Evolutionary conservation across 2,329 filamentous ascomycete genomes (phyloP).

Genomic region (Aspergillus candidus): DNA sequence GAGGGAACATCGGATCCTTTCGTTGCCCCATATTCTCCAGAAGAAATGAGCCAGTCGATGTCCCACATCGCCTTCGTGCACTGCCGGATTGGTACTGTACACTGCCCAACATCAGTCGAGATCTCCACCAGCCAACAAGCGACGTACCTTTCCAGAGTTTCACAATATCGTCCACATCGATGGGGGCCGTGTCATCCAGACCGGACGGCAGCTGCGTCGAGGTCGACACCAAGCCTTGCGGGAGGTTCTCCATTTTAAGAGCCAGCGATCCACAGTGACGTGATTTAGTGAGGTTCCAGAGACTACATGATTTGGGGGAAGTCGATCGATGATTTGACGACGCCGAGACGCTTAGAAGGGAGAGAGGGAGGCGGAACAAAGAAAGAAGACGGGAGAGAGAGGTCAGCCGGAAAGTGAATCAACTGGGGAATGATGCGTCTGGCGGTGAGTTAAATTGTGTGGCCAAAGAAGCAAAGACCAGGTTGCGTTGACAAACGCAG

Average conservation of each 20-base stretch:
- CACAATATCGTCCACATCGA: slow-evolving; percentile 39
- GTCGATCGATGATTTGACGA: background rate
- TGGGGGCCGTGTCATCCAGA: slow-evolving; percentile 34
- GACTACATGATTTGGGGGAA: slow-evolving; percentile 4
- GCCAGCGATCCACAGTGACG: background rate
- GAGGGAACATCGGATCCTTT: slow-evolving; percentile 31
- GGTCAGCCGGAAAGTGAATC: background rate
- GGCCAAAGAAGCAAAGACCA: background rate
- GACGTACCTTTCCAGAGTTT: slow-evolving; percentile 46
- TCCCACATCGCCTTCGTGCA: slow-evolving; percentile 37
- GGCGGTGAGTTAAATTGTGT: slow-evolving; percentile 2
- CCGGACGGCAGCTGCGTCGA: slow-evolving; percentile 32
- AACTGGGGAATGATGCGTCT: background rate
- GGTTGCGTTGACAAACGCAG: background rate
- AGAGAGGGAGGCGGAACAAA: background rate
- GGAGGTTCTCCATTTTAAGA: slow-evolving; percentile 33
- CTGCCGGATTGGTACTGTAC: slow-evolving; percentile 41
- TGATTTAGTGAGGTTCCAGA: background rate
- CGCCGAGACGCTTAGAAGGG: background rate
- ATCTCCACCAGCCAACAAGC: background rate
- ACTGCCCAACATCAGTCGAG: slow-evolving; percentile 26
- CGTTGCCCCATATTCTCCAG: slow-evolving; percentile 47
- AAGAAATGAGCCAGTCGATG: slow-evolving; percentile 48
- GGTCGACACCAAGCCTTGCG: slow-evolving; percentile 39
- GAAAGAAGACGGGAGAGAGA: background rate